Conservation (phyloP, 148 eudicot species). For the Beta vulgaris region DNA sequence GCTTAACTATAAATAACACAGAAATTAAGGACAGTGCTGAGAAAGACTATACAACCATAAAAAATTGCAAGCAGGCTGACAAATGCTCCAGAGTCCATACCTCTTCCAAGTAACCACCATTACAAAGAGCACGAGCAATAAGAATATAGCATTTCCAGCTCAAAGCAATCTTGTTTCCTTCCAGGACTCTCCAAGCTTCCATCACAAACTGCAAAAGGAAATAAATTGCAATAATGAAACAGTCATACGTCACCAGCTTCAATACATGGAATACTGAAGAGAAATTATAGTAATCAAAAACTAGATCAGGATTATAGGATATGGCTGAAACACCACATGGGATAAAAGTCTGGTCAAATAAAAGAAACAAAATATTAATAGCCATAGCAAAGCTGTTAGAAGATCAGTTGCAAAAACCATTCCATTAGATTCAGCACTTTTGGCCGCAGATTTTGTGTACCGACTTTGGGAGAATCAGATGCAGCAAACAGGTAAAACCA, state of each 20-base stretch:
- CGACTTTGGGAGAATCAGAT: neutral
- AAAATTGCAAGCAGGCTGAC: neutral
- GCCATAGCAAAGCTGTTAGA: neutral
- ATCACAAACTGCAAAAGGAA: constrained; percentile 65
- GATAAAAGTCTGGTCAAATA: neutral
- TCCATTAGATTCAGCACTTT: neutral
- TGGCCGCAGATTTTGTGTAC: neutral
- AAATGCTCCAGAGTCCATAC: constrained; percentile 40
- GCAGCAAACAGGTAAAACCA: neutral
- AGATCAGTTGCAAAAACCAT: neutral
- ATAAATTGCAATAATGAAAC: constrained; percentile 8
- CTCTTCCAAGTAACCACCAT: constrained; percentile 83
- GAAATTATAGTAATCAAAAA: neutral
- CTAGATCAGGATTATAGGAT: neutral
- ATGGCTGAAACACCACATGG: neutral
- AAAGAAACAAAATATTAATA: neutral
- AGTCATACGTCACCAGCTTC: neutral
- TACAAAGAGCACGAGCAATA: constrained; percentile 62
- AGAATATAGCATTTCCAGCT: constrained; percentile 49
- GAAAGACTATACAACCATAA: neutral
- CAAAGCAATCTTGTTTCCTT: constrained; percentile 47
- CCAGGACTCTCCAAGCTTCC: constrained; percentile 75
- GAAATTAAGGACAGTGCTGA: neutral
- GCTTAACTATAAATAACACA: neutral
- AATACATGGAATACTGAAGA: neutral